phyloP scores from a whole-genome alignment of 2,329 filamentous ascomycete genomes.

The Aspergillus terreus region DNA sequence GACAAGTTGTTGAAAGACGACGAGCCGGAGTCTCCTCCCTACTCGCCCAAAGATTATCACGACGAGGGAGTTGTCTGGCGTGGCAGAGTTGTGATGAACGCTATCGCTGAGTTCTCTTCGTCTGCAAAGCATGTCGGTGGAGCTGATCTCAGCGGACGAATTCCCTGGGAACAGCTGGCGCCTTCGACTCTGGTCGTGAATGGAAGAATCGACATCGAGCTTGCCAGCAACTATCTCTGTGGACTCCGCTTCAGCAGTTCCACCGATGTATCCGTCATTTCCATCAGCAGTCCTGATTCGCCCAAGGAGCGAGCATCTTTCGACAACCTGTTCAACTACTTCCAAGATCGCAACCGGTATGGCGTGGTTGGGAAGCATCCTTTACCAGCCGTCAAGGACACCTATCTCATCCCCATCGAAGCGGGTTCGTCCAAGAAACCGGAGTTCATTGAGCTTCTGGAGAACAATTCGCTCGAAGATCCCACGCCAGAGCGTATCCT shows the following conservation, averaged over 20 bases:
- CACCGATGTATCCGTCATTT: constrained; percentile 80
- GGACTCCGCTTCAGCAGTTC: constrained; percentile 75
- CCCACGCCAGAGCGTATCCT: constrained; percentile 71
- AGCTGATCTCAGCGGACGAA: constrained; percentile 65
- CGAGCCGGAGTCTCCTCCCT: constrained; percentile 74
- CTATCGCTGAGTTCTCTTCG: constrained; percentile 70
- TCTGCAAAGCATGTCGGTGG: constrained; percentile 82
- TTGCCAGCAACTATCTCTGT: constrained; percentile 87
- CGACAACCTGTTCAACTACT: constrained; percentile 80
- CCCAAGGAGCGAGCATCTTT: constrained; percentile 60
- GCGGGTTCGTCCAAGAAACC: constrained; percentile 66
- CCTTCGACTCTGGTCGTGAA: constrained; percentile 63
- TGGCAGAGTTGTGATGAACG: constrained; percentile 71
- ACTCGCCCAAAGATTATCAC: constrained; percentile 72
- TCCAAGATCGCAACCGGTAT: constrained; percentile 74
- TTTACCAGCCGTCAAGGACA: constrained; percentile 74
- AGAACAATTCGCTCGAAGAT: constrained; percentile 73
- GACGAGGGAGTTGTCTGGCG: constrained; percentile 74
- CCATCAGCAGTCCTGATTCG: constrained; percentile 61
- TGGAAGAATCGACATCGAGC: constrained; percentile 69
- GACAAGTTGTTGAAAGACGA: constrained; percentile 83
- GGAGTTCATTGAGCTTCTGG: constrained; percentile 84
- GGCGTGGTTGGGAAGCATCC: constrained; percentile 79
- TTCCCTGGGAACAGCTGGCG: constrained; percentile 73
- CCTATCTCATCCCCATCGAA: constrained; percentile 84